Conservation (phyloP, 2,329 filamentous ascomycete species). For the Huntiella moniliformis region DNA sequence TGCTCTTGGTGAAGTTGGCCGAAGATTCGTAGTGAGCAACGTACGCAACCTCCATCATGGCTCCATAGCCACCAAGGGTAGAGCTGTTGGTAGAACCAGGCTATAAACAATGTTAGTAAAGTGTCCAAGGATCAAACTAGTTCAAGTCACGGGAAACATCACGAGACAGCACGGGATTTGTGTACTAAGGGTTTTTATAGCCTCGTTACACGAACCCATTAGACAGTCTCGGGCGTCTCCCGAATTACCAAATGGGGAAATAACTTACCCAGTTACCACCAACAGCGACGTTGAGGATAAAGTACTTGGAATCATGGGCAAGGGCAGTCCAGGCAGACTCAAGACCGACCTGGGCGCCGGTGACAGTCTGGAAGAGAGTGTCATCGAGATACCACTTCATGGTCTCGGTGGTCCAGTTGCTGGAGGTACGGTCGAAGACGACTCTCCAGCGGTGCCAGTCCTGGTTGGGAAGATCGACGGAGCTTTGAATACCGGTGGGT, state of each 20-base stretch:
- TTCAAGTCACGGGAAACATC: neutral
- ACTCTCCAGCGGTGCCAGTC: slow-evolving; percentile 32
- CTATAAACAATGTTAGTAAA: slow-evolving; percentile 16
- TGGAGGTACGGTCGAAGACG: slow-evolving; percentile 28
- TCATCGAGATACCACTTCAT: slow-evolving; percentile 33
- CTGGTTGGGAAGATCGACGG: slow-evolving; percentile 21
- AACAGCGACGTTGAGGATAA: slow-evolving; percentile 37
- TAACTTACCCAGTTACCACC: slow-evolving; percentile 32
- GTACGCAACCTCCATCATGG: slow-evolving; percentile 15
- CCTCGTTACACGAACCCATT: too few relatives aligned
- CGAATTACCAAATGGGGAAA: too few relatives aligned
- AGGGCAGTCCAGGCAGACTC: slow-evolving; percentile 29
- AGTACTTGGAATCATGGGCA: slow-evolving; percentile 30
- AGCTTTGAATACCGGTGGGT: slow-evolving; percentile 23
- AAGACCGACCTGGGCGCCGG: slow-evolving; percentile 26
- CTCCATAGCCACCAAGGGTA: slow-evolving; percentile 24
- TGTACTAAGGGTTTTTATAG: too few relatives aligned
- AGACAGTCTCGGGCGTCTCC: too few relatives aligned
- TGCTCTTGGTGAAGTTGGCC: slow-evolving; percentile 1
- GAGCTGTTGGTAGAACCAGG: slow-evolving; percentile 28
- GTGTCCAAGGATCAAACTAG: neutral
- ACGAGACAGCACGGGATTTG: neutral
- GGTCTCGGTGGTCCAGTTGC: slow-evolving; percentile 28
- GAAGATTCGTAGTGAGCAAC: slow-evolving; percentile 14
- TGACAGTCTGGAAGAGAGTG: slow-evolving; percentile 23